Conservation (phyloP, 2,329 filamentous ascomycete genomes). For the Aspergillus pseudotamarii region DNA sequence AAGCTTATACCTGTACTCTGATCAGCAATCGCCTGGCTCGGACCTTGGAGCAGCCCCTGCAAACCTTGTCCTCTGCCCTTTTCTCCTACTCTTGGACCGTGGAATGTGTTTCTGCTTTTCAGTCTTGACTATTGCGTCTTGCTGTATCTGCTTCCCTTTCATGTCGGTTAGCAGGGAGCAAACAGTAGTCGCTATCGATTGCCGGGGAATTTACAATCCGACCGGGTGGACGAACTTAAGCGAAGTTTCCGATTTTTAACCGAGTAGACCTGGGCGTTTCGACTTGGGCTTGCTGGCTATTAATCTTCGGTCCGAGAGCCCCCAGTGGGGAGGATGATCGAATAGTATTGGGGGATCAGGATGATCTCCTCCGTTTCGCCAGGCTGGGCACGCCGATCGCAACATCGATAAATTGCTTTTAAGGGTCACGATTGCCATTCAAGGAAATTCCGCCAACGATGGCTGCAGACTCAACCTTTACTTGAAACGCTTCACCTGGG, state of each 20-base stretch:
- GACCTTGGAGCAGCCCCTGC: too few species aligned
- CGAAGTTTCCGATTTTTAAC: background rate
- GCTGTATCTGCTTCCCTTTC: background rate
- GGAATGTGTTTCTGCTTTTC: background rate
- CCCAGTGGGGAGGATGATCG: background rate
- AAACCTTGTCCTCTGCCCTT: too few species aligned
- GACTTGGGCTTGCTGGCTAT: background rate
- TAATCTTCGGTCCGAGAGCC: background rate
- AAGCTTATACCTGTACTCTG: too few species aligned
- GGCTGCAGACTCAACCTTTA: background rate
- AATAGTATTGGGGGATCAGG: background rate
- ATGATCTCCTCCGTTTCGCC: background rate
- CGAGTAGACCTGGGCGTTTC: background rate
- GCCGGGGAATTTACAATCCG: background rate
- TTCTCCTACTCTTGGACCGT: fast-evolving
- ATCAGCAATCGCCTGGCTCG: too few species aligned
- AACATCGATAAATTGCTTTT: background rate
- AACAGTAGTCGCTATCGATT: background rate
- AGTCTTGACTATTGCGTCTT: background rate
- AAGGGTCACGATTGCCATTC: background rate
- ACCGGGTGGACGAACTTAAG: background rate
- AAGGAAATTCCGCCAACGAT: background rate
- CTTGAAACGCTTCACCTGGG: background rate
- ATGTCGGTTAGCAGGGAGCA: background rate
- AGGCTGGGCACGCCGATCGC: background rate